These are phyloP conservation scores for Penicillium rolfsii DNA, from an alignment of 2,329 filamentous ascomycete genomes.

Conservation along the genomic window DNA sequence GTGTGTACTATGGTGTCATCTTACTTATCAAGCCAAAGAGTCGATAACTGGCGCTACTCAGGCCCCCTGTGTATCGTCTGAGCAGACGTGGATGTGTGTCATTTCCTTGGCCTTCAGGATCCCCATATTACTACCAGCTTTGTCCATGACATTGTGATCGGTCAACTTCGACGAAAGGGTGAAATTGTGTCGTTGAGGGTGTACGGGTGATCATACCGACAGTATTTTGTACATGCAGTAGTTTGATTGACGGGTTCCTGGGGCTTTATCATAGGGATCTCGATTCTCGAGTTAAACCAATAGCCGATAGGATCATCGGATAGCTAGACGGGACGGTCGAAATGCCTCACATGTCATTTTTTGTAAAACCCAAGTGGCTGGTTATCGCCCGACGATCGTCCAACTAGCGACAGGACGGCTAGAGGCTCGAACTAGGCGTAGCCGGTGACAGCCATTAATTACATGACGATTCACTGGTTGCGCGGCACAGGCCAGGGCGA, in stretches of 20 bases:
- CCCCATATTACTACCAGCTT: conserved; percentile 1
- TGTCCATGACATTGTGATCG: not conserved
- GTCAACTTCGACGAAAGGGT: not conserved
- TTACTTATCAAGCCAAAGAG: not conserved
- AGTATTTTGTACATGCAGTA: not conserved
- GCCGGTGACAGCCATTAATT: too few species aligned
- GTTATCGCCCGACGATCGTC: not conserved
- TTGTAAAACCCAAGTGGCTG: not conserved
- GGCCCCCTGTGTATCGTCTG: too few species aligned
- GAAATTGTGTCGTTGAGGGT: too few species aligned
- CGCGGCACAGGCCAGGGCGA: not conserved
- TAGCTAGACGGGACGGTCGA: not conserved
- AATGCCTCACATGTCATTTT: not conserved
- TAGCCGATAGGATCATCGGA: not conserved
- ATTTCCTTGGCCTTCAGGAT: not conserved
- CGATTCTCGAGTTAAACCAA: not conserved
- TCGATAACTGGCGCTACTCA: not conserved
- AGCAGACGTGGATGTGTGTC: not conserved
- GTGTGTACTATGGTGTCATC: not conserved
- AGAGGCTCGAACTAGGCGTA: too few species aligned
- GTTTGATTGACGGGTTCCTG: not conserved
- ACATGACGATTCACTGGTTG: too few species aligned
- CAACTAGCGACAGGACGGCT: not conserved
- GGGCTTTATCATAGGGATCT: not conserved
- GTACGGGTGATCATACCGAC: not conserved